Percentiles rank a stretch among this genome's conserved stretches.
These are phyloP conservation scores for Globisporangium cystogenes DNA, from an alignment of 352 stramenopile species.

Conservation along the genomic window DNA sequence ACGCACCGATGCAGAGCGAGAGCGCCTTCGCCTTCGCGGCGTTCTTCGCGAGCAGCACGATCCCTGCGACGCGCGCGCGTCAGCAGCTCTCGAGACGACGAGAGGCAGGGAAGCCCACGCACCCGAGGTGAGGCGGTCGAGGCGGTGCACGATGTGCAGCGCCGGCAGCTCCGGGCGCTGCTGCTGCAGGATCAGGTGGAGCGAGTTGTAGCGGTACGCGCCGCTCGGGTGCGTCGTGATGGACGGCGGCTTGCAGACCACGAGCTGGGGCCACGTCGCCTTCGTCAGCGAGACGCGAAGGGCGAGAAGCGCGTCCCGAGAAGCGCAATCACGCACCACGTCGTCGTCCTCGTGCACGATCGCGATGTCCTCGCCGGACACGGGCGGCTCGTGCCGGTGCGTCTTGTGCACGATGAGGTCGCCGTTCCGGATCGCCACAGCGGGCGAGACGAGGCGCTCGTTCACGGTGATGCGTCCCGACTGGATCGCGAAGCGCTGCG, in stretches of 20 bases:
- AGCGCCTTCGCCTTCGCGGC: constrained; percentile 62
- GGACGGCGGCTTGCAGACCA: constrained; percentile 88
- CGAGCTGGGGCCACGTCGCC: constrained; percentile 34
- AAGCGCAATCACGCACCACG: constrained; percentile 28
- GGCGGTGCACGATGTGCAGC: constrained; percentile 91
- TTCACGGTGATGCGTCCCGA: constrained; percentile 94
- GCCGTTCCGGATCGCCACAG: constrained; percentile 87
- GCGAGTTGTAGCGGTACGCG: constrained; percentile 93
- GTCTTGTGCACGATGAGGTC: constrained; percentile 94
- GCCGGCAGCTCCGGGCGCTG: constrained; percentile 60
- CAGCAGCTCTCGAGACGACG: no score
- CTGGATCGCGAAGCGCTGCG: constrained; percentile 87
- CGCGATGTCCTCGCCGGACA: constrained; percentile 76
- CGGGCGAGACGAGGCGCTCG: constrained; percentile 57
- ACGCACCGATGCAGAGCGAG: constrained; percentile 64
- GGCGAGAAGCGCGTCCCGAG: neutral
- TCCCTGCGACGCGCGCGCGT: constrained; percentile 21
- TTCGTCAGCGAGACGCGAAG: neutral
- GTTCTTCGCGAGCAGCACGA: constrained; percentile 84
- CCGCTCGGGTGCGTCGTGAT: constrained; percentile 95
- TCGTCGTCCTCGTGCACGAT: constrained; percentile 77
- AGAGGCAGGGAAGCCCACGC: neutral
- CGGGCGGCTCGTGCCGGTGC: constrained; percentile 96
- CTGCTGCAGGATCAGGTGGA: constrained; percentile 79
- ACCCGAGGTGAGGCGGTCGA: constrained; percentile 96